These are phyloP conservation scores for Russula lepida DNA, from an alignment of 768 basidiomycete genomes.

Conservation along the genomic window DNA sequence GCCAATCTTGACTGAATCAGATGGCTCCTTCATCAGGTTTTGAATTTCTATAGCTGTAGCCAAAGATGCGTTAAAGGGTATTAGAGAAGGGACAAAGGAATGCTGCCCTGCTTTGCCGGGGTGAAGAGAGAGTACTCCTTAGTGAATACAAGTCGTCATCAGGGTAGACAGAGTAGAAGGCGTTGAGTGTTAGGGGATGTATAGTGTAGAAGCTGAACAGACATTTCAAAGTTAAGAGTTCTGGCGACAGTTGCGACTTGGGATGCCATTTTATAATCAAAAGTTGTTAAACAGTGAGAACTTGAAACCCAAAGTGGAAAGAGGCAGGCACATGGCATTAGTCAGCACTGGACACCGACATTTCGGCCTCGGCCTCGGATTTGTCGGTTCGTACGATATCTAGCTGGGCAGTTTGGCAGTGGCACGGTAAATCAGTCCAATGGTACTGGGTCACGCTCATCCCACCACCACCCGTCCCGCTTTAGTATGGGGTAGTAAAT, in stretches of 20 bases:
- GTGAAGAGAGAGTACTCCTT: no score
- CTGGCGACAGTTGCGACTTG: neutral
- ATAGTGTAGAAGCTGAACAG: conserved; percentile 2
- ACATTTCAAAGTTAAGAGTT: neutral
- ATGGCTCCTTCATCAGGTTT: no score
- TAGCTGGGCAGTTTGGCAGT: no score
- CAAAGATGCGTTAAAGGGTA: no score
- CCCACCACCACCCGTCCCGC: no score
- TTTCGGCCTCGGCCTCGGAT: no score
- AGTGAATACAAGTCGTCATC: neutral
- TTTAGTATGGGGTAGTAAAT: neutral
- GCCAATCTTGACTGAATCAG: no score
- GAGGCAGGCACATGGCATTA: neutral
- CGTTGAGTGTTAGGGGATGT: neutral
- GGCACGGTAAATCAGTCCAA: conserved; percentile 6
- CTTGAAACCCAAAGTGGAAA: neutral
- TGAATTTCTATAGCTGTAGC: no score
- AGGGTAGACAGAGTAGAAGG: neutral
- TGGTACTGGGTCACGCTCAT: neutral
- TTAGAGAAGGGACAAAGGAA: no score
- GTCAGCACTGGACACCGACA: neutral
- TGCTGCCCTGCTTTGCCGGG: no score
- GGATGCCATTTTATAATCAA: neutral
- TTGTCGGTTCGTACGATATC: no score
- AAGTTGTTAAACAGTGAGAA: neutral